Percentiles rank a stretch among this genome's conserved stretches.
These are phyloP conservation scores for Apiospora sp. DNA, from an alignment of 2,329 filamentous ascomycete species.

Conservation along the genomic window DNA sequence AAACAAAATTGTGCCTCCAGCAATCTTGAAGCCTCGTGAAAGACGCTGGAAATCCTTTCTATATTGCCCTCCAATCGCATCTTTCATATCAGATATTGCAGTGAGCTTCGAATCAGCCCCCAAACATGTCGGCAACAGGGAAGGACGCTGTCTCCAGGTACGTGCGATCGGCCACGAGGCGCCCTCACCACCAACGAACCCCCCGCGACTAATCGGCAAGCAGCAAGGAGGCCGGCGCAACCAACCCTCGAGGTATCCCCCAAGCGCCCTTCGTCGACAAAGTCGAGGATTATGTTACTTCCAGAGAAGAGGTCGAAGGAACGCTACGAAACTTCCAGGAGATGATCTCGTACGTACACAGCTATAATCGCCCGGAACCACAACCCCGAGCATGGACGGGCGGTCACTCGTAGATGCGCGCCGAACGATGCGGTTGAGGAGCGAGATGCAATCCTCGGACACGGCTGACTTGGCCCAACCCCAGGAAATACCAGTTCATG, in stretches of 20 bases:
- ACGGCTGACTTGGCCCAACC: slow-evolving; percentile 31
- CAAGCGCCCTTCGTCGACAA: slow-evolving; percentile 86
- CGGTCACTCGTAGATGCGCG: background rate
- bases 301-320: slow-evolving; percentile 79
- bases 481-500: slow-evolving; percentile 99
- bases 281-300: slow-evolving; percentile 86
- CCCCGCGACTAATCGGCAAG: slow-evolving; percentile 26
- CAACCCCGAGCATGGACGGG: background rate
- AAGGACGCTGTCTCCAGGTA: slow-evolving; percentile 24
- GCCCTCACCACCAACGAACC: background rate
- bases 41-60: background rate
- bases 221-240: slow-evolving; percentile 62
- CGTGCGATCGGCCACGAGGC: background rate
- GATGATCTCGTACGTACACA: slow-evolving; percentile 81
- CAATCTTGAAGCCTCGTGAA: background rate
- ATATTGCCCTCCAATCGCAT: background rate
- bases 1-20: slow-evolving; percentile 18
- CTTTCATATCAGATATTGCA: background rate
- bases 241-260: slow-evolving; percentile 85
- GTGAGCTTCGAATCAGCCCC: background rate
- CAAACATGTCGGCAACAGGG: slow-evolving; percentile 22
- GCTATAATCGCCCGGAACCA: background rate
- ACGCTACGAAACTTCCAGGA: slow-evolving; percentile 87
- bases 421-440: slow-evolving; percentile 25
- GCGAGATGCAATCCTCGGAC: slow-evolving; percentile 27